phyloP scores from a whole-genome alignment of 345 rosid species.

The Litchi chinensis region DNA sequence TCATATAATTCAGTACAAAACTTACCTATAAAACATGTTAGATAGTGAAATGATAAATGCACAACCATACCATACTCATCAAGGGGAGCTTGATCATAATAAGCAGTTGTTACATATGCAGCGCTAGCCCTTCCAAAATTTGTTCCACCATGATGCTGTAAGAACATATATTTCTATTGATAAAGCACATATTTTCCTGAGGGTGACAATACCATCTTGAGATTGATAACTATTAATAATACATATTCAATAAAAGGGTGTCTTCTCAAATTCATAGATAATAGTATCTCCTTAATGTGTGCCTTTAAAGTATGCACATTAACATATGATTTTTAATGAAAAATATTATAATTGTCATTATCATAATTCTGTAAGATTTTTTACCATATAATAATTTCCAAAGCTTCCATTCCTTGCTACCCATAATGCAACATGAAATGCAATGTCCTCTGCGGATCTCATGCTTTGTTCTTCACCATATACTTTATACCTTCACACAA shows the following conservation, averaged over 20 bases:
- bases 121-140: conserved; percentile 18
- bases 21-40: background rate
- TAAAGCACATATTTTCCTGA: too few relatives aligned
- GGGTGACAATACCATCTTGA: background rate
- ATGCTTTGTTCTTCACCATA: background rate
- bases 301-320: too few relatives aligned
- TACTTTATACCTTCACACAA: conserved; percentile 15
- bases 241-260: too few relatives aligned
- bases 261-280: too few relatives aligned
- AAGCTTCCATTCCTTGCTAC: conserved; percentile 22
- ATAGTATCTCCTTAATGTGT: too few relatives aligned
- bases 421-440: conserved; percentile 24
- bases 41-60: too few relatives aligned
- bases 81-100: conserved; percentile 14
- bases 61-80: conserved; percentile 19
- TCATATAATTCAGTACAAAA: background rate
- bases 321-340: too few relatives aligned
- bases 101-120: conserved; percentile 9
- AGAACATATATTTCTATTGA: background rate
- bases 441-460: conserved; percentile 15
- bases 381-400: conserved; percentile 24
- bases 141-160: conserved; percentile 19
- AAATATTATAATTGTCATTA: too few relatives aligned
- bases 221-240: background rate
- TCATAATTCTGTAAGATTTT: background rate